Evolutionary conservation across 495 filamentous ascomycete genomes (phyloP), one percentile per base, ranked within the genome.

Genomic region (Achaetomiella virescens): DNA sequence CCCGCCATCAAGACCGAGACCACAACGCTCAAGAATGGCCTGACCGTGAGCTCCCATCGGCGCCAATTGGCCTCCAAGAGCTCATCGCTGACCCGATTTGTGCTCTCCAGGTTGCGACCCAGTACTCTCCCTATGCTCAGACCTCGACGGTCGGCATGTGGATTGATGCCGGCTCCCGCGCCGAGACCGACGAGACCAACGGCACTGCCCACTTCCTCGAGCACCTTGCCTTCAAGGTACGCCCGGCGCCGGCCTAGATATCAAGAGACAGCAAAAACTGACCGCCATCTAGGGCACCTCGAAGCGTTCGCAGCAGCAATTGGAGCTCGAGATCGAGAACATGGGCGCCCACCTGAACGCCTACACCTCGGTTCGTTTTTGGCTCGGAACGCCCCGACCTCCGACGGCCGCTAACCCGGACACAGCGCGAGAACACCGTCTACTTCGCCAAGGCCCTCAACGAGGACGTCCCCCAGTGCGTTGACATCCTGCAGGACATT

Each of bases 361-460:
- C 65, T 99, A 99, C 80, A 99, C 93, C 66, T 97, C 92, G 78
- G 92, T 96, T 87, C 61, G 87, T 77, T 7, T 10, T 6, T 59
- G 61, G 61, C 57, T 65, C 58, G 44, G 12, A 17, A 11, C 14
- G 0, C 25, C 18, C 38, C 38, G 52, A 24, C 7, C 42, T 18
- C 40, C 35, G 22, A 40, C 58, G 20, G 61, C 66, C 70, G 64
- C 78, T 76, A 61, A 70, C 68, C 17, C 40, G 9, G 12, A 52
- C 50, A 46, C 66, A 97, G 89, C 87, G 93, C 66, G 93, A 98
- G 78, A 96, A 96, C 81, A 98, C 93, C 61, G 93, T 97, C 69
- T 98, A 99, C 82, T 99, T 97, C 74, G 93, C 95, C 75, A 96
- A 97, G 77, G 85, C 95, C 59, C 95, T 99, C 78, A 99, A 97